Conservation (phyloP, 352 stramenopile genomes). For the Phytophthora melonis region DNA sequence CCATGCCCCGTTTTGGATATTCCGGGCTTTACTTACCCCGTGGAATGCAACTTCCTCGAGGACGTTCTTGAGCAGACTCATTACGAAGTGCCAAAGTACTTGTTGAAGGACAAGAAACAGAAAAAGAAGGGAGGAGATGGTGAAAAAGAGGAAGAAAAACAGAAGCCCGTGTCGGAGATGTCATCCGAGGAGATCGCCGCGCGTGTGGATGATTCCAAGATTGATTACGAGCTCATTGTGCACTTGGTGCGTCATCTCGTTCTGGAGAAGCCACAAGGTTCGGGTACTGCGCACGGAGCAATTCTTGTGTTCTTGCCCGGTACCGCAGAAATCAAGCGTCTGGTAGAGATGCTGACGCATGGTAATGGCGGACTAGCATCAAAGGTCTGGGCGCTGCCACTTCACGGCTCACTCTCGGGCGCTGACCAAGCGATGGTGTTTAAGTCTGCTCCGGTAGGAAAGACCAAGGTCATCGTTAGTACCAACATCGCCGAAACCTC, state of each 20-base stretch:
- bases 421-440: slow-evolving; percentile 84
- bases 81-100: slow-evolving; percentile 71
- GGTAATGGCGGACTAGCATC: slow-evolving; percentile 44
- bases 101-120: slow-evolving; percentile 63
- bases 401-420: slow-evolving; percentile 82
- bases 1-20: slow-evolving; percentile 85
- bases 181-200: slow-evolving; percentile 62
- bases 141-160: slow-evolving; percentile 29
- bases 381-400: slow-evolving; percentile 70
- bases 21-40: slow-evolving; percentile 86
- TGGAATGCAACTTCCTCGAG: slow-evolving; percentile 83
- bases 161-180: slow-evolving; percentile 42
- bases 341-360: slow-evolving; percentile 70
- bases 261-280: slow-evolving; percentile 28
- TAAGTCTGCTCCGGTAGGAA: slow-evolving; percentile 59
- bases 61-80: slow-evolving; percentile 69
- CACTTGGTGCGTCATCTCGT: slow-evolving; percentile 85
- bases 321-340: slow-evolving; percentile 83
- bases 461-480: slow-evolving; percentile 88
- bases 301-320: slow-evolving; percentile 89
- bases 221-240: slow-evolving; percentile 95
- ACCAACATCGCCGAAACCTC: slow-evolving; percentile 93
- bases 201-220: slow-evolving; percentile 90
- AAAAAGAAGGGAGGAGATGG: slow-evolving; percentile 52
- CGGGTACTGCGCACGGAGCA: slow-evolving; percentile 46